Base-by-base conservation (phyloP, 2,329 filamentous ascomycete species). In the Ascochyta fabae region DNA sequence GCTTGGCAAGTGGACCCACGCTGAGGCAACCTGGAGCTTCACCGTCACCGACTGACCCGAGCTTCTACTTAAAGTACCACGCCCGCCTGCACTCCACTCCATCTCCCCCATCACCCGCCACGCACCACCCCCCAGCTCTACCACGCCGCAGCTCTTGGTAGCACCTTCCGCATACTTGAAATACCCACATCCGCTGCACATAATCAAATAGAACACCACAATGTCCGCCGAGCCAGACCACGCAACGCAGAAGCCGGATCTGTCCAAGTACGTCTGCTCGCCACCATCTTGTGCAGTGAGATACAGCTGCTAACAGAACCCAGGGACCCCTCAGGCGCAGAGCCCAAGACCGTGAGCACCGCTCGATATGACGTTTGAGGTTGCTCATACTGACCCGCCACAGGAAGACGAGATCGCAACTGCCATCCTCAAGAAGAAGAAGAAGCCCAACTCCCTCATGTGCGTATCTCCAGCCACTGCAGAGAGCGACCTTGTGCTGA, bases 381-480 rank as follows among this genome's bases (percentile, higher is more conserved):
- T 40, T 39, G 61, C 52, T 52, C 54, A 59, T 56, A 67, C 75
- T 77, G 60, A 76, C 68, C 61, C 64, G 53, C 65, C 64, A 64
- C 64, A 96, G 88, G 88, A 92, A 71, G 91, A 97, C 77, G 95
- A 96, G 75, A 92, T 89, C 60, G 87, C 95, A 48, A 99, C 95
- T 41, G 95, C 95, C 67, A 99, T 99, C 71, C 86, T 99, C 73
- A 98, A 97, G 84, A 98, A 98, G 86, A 99, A 99, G 90, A 99
- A 99, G 93, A 99, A 99, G 91, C 93, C 93, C 71, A 99, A 99
- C 81, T 96, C 94, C 75, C 81, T 99, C 78, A 96, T 99, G 92
- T 96, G 84, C 78, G 88, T 78, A 68, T 64, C 40, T 58, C 40
- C 10, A 13, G 10, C 1, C 10, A 1, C 23, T 5, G 9, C 7